These are phyloP conservation scores for Saccharum hybrid DNA, from an alignment of 202 grass and related monocot species.

Conservation along the genomic window DNA sequence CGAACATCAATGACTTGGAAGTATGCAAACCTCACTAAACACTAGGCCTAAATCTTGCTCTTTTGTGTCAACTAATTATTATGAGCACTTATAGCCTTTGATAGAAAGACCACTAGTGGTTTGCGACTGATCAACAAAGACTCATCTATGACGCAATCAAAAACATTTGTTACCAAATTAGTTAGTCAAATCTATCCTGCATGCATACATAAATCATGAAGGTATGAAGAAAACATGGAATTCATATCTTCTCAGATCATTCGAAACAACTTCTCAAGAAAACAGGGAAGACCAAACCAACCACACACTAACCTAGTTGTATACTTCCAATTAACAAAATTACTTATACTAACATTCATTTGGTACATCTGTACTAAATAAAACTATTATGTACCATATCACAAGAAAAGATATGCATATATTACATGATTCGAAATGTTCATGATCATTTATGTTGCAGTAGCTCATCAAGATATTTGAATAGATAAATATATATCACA, in stretches of 20 bases:
- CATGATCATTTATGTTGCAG: background rate
- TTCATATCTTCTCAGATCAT: background rate
- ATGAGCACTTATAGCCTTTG: background rate
- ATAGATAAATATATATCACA: background rate
- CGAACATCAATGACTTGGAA: too few species aligned
- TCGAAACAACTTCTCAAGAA: background rate
- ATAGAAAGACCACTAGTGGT: background rate
- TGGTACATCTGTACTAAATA: background rate
- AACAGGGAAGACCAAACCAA: background rate
- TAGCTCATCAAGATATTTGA: background rate
- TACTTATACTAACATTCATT: background rate
- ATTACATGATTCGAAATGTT: background rate
- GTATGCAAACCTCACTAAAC: too few species aligned
- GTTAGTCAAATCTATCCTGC: background rate
- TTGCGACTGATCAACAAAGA: background rate
- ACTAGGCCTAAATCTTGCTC: background rate
- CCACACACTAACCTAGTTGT: background rate
- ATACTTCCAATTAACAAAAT: background rate
- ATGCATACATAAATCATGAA: background rate
- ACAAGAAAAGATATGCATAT: background rate
- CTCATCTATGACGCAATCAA: too few species aligned
- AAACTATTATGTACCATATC: background rate
- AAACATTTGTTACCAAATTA: background rate
- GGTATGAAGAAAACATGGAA: background rate
- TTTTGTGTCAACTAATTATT: background rate